Base-by-base conservation (phyloP, 1,284 basidiomycete species). In the Puccinia polysora region DNA sequence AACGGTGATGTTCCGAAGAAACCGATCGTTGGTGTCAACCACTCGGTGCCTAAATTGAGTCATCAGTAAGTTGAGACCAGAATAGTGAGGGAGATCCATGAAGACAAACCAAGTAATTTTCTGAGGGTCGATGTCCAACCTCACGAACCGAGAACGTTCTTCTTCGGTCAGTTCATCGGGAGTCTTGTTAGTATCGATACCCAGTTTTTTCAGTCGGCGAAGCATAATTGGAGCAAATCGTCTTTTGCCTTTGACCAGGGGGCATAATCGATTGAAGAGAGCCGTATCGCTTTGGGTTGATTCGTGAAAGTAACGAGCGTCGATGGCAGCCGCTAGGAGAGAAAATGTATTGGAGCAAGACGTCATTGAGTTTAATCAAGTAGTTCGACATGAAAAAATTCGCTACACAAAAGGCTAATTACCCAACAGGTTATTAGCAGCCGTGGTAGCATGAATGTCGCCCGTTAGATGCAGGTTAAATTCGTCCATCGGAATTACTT, bases 401-500 rank as follows among this genome's bases (percentile, higher is more conserved):
- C n/a, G n/a, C n/a, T n/a, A n/a, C n/a, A n/a, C n/a, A n/a, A n/a
- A n/a, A n/a, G n/a, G n/a, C n/a, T n/a, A 74, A 81, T 40, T 79
- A 89, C 88, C 89, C 32, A 97, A 85, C 76, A 98, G 81, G 81
- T 98, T 98, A 83, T 98, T 98, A 56, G 95, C 96, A 59, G 95
- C 95, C 34, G 91, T 92, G 25, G 97, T 91, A 64, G 96, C 95
- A 79, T 98, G 95, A 74, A 97, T 97, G 82, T 98, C 95, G 76
- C 95, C 95, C 47, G 95, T 99, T 79, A 98, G 82, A 80, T 98
- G 96, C 71, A 95, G 81, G 80, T 95, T 96, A 81, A 96, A 96
- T 88, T 97, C 94, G 79, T 97, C 94, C 94, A 97, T 97, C 65
- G 94, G 94, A 81, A 97, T 97, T 78, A 98, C 91, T 81, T 98